Percentiles rank a stretch among this genome's conserved stretches.
Conservation (phyloP, 2,329 filamentous ascomycete species). For the Botrytis fabae region DNA sequence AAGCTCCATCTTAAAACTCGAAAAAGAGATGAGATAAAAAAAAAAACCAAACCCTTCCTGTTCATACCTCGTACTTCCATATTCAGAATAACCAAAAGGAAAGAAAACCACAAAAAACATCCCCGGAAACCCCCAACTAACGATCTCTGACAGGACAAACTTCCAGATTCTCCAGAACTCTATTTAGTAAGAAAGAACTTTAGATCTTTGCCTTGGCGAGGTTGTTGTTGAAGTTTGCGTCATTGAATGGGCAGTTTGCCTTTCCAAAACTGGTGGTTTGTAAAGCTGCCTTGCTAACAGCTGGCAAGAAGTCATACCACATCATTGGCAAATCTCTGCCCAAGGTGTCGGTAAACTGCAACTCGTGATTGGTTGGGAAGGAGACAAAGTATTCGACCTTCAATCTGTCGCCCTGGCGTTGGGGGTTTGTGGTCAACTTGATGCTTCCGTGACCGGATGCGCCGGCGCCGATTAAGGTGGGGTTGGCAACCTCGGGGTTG, state of each 20-base stretch:
- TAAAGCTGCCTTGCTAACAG: background rate
- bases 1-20: background rate
- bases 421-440: background rate
- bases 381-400: background rate
- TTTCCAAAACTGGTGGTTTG: background rate
- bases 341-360: background rate
- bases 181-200: background rate
- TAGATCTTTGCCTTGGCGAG: background rate
- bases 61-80: background rate
- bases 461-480: background rate
- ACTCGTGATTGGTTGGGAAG: background rate
- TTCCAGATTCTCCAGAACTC: background rate
- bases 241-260: background rate
- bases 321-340: slow-evolving; percentile 1
- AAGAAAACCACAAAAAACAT: background rate
- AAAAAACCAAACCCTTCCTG: background rate
- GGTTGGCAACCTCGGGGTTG: background rate
- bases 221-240: background rate
- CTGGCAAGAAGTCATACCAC: background rate
- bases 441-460: background rate
- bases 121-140: background rate
- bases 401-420: background rate
- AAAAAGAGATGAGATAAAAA: background rate
- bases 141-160: background rate
- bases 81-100: background rate